These are phyloP conservation scores for Aspergillus uvarum DNA, from an alignment of 2,329 filamentous ascomycete species.

Conservation along the genomic window DNA sequence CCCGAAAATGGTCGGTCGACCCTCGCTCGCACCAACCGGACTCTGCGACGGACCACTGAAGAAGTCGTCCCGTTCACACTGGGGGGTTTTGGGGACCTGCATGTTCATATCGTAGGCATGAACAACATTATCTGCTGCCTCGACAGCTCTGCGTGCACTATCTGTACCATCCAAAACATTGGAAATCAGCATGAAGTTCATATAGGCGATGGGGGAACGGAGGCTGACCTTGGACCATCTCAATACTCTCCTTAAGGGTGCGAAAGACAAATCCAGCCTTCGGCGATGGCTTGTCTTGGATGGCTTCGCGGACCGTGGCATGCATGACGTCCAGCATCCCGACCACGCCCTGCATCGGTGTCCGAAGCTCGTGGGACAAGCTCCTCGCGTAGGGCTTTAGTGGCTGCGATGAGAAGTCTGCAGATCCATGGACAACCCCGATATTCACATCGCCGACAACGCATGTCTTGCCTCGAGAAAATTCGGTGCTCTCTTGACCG, in stretches of 20 bases:
- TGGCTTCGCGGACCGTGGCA: constrained; percentile 66
- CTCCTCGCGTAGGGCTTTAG: constrained; percentile 71
- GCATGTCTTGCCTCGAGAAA: constrained; percentile 20
- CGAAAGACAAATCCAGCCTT: constrained; percentile 58
- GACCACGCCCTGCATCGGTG: constrained; percentile 73
- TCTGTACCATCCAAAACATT: constrained; percentile 45
- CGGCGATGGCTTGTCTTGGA: constrained; percentile 54
- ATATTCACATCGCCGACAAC: constrained; percentile 32
- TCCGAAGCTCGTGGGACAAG: constrained; percentile 69
- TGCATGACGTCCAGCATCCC: constrained; percentile 77
- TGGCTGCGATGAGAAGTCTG: constrained; percentile 60
- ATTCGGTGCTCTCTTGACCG: constrained; percentile 24
- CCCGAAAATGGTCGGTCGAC: constrained; percentile 42
- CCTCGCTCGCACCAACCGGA: constrained; percentile 29
- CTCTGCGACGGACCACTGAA: constrained; percentile 28
- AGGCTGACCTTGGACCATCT: constrained; percentile 63
- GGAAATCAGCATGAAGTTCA: constrained; percentile 6
- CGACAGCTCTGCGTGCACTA: constrained; percentile 68
- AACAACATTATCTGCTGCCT: constrained; percentile 73
- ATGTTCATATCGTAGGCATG: constrained; percentile 75
- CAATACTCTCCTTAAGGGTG: constrained; percentile 66
- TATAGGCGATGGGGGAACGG: background rate
- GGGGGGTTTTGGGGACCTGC: constrained; percentile 66
- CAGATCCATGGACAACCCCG: constrained; percentile 55
- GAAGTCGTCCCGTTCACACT: constrained; percentile 41